These are phyloP conservation scores for Ophiostoma angusticollis DNA, from an alignment of 2,329 filamentous ascomycete genomes.

Conservation along the genomic window DNA sequence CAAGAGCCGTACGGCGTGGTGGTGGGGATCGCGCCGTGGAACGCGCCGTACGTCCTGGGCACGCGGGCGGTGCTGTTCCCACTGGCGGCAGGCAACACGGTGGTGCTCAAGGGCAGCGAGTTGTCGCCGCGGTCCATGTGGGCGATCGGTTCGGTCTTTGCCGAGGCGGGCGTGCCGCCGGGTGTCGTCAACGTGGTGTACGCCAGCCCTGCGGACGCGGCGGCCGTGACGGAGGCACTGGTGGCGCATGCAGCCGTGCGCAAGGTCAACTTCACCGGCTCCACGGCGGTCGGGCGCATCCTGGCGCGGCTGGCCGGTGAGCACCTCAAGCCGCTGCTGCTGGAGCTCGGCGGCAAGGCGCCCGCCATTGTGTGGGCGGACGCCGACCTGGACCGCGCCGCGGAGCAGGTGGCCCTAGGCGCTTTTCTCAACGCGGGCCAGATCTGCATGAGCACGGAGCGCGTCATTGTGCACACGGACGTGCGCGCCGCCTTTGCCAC, in stretches of 20 bases:
- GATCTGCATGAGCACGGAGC: conserved; percentile 78
- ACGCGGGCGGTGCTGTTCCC: conserved; percentile 45
- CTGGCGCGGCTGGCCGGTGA: conserved; percentile 58
- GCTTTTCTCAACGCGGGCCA: conserved; percentile 65
- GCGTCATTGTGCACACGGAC: conserved; percentile 46
- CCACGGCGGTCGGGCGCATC: conserved; percentile 58
- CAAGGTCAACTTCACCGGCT: conserved; percentile 82
- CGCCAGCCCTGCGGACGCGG: conserved; percentile 50
- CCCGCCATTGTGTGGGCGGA: conserved; percentile 69
- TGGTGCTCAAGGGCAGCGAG: conserved; percentile 60
- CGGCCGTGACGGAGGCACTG: conserved; percentile 52
- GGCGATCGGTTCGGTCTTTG: conserved; percentile 50
- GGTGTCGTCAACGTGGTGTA: conserved; percentile 61
- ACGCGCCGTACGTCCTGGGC: conserved; percentile 43
- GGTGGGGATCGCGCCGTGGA: conserved; percentile 73
- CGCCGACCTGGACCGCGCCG: conserved; percentile 61
- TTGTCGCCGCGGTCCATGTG: conserved; percentile 50
- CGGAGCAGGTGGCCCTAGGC: conserved; percentile 53
- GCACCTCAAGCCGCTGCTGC: conserved; percentile 63
- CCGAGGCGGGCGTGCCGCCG: conserved; percentile 61
- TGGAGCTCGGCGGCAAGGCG: conserved; percentile 77
- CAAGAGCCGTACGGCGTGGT: conserved; percentile 72
- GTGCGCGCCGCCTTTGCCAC: conserved; percentile 33
- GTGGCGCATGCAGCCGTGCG: conserved; percentile 55
- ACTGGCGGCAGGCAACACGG: conserved; percentile 64